phyloP scores from a whole-genome alignment of 2,329 filamentous ascomycete species.

The Aureobasidium sp. region DNA sequence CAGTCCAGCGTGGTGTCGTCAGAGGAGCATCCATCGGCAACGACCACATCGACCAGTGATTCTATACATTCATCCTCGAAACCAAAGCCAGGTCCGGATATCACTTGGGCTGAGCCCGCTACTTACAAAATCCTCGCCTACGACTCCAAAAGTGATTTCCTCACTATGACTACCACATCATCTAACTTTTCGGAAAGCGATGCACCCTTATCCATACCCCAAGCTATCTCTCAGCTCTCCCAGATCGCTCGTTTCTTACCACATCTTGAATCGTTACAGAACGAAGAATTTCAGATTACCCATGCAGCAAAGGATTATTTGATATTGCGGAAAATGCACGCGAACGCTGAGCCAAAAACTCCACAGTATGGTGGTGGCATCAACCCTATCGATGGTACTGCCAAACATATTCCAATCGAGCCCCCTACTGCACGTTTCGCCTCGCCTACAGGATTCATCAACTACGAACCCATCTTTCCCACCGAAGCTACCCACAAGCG shows the following conservation, averaged over 20 bases:
- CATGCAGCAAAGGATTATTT: constrained; percentile 55
- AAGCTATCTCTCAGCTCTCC: constrained; percentile 52
- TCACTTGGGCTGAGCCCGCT: constrained; percentile 25
- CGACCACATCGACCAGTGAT: neutral
- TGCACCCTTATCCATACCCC: constrained; percentile 47
- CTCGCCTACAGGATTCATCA: constrained; percentile 58
- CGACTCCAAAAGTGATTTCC: constrained; percentile 48
- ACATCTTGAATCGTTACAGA: constrained; percentile 50
- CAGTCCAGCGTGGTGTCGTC: neutral
- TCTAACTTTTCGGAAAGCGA: constrained; percentile 43
- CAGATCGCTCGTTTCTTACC: constrained; percentile 58
- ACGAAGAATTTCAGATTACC: constrained; percentile 58
- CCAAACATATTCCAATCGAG: constrained; percentile 13
- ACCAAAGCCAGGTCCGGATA: neutral
- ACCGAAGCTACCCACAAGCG: neutral
- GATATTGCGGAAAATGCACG: constrained; percentile 55
- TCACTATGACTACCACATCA: constrained; percentile 52
- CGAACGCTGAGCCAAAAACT: constrained; percentile 13
- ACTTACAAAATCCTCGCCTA: constrained; percentile 61
- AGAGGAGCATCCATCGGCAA: neutral
- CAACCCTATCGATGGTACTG: constrained; percentile 49
- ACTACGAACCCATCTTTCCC: constrained; percentile 39
- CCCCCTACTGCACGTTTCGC: constrained; percentile 49
- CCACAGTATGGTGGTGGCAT: constrained; percentile 20
- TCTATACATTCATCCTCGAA: neutral